A percentile compares a stretch with the other conserved stretches of the same genome.
phyloP scores from a whole-genome alignment of 345 rosid genomes.

The Trapa incisa region DNA sequence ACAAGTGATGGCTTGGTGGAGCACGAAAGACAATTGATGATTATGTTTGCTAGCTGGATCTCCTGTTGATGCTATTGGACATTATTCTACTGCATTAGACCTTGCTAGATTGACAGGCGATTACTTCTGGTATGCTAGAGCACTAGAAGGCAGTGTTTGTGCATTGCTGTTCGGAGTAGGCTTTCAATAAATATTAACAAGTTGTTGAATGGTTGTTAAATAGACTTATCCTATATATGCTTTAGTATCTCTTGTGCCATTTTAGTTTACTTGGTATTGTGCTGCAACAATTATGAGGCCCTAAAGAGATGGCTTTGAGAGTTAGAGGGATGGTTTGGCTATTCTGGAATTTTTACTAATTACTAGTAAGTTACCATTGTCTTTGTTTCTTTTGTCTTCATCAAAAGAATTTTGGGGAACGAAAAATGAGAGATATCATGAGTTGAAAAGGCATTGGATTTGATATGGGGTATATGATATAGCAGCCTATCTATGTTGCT shows the following conservation, averaged over 20 bases:
- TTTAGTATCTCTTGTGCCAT: background rate
- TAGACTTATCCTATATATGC: background rate
- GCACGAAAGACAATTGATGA: constrained; percentile 97
- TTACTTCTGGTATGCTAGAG: constrained; percentile 96
- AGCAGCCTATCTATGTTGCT: background rate
- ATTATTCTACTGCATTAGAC: constrained; percentile 80
- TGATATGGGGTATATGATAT: background rate
- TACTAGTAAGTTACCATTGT: background rate
- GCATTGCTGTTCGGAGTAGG: constrained; percentile 61
- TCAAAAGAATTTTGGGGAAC: background rate
- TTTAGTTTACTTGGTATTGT: background rate
- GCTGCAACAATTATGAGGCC: background rate
- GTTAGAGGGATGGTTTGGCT: background rate
- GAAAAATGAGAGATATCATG: background rate
- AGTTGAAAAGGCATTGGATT: background rate
- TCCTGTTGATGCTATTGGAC: constrained; percentile 98
- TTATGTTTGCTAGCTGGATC: constrained; percentile 97
- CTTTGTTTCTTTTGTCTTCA: background rate
- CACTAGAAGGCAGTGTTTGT: constrained; percentile 92
- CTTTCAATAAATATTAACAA: background rate
- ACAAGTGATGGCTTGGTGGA: constrained; percentile 83
- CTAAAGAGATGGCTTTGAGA: background rate
- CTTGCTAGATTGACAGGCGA: constrained; percentile 83
- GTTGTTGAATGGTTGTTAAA: background rate
- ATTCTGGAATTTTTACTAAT: background rate